These are phyloP conservation scores for Candida sithepensis DNA, from an alignment of 805 yeast genomes.

Conservation along the genomic window DNA sequence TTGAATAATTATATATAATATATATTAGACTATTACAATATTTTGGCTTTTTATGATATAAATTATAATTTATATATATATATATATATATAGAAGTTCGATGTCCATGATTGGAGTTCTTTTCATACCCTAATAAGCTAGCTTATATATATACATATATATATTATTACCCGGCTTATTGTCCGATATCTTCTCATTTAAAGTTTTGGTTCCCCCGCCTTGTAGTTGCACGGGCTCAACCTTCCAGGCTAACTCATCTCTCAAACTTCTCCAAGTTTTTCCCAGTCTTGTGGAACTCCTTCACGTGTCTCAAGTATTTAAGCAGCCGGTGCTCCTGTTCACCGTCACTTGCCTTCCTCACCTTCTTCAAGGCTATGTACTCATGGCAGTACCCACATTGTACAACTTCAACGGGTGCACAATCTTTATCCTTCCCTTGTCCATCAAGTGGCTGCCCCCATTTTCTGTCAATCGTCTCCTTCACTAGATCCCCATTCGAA, in stretches of 20 bases:
- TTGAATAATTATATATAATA: no score
- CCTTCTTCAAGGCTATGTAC: slow-evolving; percentile 19
- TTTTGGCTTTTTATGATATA: background rate
- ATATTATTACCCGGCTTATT: background rate
- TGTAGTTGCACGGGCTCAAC: no score
- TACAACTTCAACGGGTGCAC: slow-evolving; percentile 21
- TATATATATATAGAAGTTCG: no score
- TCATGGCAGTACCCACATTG: slow-evolving; percentile 27
- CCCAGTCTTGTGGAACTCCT: slow-evolving; percentile 27
- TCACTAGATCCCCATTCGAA: slow-evolving; percentile 27
- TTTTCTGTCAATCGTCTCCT: slow-evolving; percentile 21
- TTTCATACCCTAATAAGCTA: no score
- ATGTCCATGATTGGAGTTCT: no score
- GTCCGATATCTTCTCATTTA: background rate
- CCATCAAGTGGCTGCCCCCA: slow-evolving; percentile 14
- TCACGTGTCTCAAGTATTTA: slow-evolving; percentile 28
- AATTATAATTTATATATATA: no score
- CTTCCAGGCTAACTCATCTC: no score
- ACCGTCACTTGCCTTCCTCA: slow-evolving; percentile 12
- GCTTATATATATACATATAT: background rate
- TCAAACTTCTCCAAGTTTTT: slow-evolving; percentile 14
- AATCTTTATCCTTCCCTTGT: slow-evolving; percentile 3
- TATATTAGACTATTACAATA: no score
- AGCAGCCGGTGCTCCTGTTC: slow-evolving; percentile 22
- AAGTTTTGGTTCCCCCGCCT: no score